These are phyloP conservation scores for Ochetophila trinervis DNA, from an alignment of 306 rosid genomes.

Conservation along the genomic window DNA sequence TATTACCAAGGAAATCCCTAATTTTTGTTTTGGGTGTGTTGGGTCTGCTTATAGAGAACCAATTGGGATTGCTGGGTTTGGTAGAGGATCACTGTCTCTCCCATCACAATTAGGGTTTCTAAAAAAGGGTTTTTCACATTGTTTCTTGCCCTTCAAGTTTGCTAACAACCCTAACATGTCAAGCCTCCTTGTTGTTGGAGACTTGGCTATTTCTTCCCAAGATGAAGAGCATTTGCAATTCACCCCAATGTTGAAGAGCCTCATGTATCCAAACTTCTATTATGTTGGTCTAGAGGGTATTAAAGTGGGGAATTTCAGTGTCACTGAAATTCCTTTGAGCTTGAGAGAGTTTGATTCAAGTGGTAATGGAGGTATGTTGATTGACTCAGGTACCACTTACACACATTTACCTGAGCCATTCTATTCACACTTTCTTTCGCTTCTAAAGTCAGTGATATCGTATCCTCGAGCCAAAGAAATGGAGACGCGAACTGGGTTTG, in stretches of 20 bases:
- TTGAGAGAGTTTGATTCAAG: conserved; percentile 45
- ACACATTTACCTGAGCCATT: conserved; percentile 51
- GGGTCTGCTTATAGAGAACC: conserved; percentile 48
- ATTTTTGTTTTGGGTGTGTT: conserved; percentile 51
- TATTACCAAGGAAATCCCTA: conserved; percentile 28
- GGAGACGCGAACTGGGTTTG: conserved; percentile 41
- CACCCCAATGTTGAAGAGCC: conserved; percentile 51
- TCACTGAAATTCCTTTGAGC: conserved; percentile 25
- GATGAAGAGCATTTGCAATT: conserved; percentile 34
- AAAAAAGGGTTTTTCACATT: conserved; percentile 49
- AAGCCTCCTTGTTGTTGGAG: conserved; percentile 49
- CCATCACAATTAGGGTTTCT: conserved; percentile 50
- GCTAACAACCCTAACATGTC: conserved; percentile 54
- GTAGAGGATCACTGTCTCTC: conserved; percentile 46
- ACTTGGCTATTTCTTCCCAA: conserved; percentile 35
- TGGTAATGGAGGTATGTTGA: conserved; percentile 53
- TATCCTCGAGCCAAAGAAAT: conserved; percentile 44
- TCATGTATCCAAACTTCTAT: conserved; percentile 43
- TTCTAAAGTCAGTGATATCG: conserved; percentile 27
- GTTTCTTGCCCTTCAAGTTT: conserved; percentile 52
- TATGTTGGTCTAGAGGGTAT: conserved; percentile 48
- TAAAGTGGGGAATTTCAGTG: conserved; percentile 29
- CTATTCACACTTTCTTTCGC: conserved; percentile 44
- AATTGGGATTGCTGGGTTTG: conserved; percentile 56
- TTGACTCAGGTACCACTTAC: conserved; percentile 59